Conservation (phyloP, 176 grass and related monocot species). For the Aegilops longissima region DNA sequence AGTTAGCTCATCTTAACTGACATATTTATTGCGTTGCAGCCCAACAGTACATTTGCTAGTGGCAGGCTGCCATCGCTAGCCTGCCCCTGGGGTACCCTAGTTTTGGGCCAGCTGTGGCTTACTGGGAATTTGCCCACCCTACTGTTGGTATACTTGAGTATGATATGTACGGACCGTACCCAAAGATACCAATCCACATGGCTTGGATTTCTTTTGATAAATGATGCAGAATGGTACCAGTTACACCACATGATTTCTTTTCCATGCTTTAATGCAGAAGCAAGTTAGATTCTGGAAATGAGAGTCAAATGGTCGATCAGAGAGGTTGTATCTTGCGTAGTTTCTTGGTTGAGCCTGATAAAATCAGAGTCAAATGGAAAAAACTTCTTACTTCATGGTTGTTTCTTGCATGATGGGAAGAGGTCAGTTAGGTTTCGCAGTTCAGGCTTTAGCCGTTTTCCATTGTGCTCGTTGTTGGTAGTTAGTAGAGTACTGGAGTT, state of each 20-base stretch:
- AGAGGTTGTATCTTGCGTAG: too few species aligned
- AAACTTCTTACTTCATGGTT: too few species aligned
- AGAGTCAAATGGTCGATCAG: constrained; percentile 17
- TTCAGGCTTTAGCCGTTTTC: background rate
- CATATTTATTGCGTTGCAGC: background rate
- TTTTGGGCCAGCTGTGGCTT: background rate
- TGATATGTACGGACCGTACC: background rate
- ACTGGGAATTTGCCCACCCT: background rate
- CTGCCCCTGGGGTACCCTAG: background rate
- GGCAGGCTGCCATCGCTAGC: background rate
- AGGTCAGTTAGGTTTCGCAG: background rate
- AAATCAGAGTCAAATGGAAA: too few species aligned
- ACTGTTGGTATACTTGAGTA: background rate
- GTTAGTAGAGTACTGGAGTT: background rate
- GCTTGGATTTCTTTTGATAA: background rate
- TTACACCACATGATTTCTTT: background rate
- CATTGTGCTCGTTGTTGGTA: background rate
- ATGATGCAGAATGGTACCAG: background rate
- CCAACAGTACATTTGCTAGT: background rate
- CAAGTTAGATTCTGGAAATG: constrained; percentile 50
- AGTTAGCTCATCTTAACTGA: background rate
- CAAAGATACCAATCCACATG: background rate
- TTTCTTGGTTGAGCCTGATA: too few species aligned
- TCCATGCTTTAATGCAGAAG: constrained; percentile 7
- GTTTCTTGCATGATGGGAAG: too few species aligned